Evolutionary conservation across 108 stramenopile genomes (phyloP).

Genomic region (Ochromonas danica): DNA sequence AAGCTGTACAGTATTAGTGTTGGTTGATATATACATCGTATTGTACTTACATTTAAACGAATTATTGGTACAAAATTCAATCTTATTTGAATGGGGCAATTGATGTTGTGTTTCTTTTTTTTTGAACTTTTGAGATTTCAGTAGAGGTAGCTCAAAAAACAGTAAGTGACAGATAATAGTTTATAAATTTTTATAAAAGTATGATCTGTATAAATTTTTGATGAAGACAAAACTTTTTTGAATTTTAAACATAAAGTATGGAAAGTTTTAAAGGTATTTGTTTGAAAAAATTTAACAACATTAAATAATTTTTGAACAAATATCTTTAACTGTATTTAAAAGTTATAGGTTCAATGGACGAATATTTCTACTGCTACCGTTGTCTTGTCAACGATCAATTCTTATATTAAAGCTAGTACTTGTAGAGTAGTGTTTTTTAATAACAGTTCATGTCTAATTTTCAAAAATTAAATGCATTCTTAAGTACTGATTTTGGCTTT

Average conservation of each 20-base stretch:
- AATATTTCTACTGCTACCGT: slow-evolving; percentile 16
- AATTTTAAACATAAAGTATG: slow-evolving; percentile 18
- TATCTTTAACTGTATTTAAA: slow-evolving; percentile 18
- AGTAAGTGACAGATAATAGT: slow-evolving; percentile 17
- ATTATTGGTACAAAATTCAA: slow-evolving; percentile 36
- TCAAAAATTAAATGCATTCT: slow-evolving; percentile 17
- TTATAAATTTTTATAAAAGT: slow-evolving; percentile 37
- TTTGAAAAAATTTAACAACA: slow-evolving; percentile 18
- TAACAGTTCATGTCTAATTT: slow-evolving; percentile 17
- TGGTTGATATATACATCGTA: slow-evolving; percentile 17
- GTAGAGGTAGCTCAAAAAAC: slow-evolving; percentile 15
- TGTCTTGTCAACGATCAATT: slow-evolving; percentile 16
- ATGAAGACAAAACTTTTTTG: slow-evolving; percentile 17
- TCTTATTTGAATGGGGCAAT: slow-evolving; percentile 39
- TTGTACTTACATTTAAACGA: slow-evolving; percentile 9
- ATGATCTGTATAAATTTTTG: slow-evolving; percentile 17
- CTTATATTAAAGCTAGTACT: slow-evolving; percentile 17
- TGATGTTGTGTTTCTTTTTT: slow-evolving; percentile 29
- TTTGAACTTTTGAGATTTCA: slow-evolving; percentile 38
- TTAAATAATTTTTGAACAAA: slow-evolving; percentile 18
- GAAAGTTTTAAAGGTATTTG: slow-evolving; percentile 17
- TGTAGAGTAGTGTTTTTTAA: slow-evolving; percentile 17
- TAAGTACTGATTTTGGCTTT: slow-evolving; percentile 17
- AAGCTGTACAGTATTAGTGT: slow-evolving; percentile 16
- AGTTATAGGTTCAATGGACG: slow-evolving; percentile 15